phyloP scores from a whole-genome alignment of 495 filamentous ascomycete genomes.

The Hyaloscypha variabilis region DNA sequence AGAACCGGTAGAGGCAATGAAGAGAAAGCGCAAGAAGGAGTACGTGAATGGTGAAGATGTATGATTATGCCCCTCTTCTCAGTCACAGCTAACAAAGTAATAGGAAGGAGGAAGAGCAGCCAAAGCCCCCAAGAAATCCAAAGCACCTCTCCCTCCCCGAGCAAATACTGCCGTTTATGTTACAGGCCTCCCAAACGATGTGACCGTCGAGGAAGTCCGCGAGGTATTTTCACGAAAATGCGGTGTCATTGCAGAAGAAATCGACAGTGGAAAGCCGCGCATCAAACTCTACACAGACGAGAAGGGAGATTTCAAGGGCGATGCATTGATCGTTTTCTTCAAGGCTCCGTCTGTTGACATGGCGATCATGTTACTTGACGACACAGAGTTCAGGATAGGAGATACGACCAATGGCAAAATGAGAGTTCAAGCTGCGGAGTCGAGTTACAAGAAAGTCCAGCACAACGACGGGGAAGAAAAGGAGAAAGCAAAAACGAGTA shows the following conservation, averaged over 20 bases:
- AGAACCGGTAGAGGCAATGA: constrained; percentile 51
- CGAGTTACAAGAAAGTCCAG: constrained; percentile 78
- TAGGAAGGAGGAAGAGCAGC: constrained; percentile 32
- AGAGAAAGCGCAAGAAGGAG: constrained; percentile 76
- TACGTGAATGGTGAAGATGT: constrained; percentile 63
- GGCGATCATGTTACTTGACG: constrained; percentile 90
- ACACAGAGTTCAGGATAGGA: constrained; percentile 78
- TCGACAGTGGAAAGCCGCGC: constrained; percentile 79
- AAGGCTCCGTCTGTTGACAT: constrained; percentile 86
- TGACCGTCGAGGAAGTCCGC: constrained; percentile 75
- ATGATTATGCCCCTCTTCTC: constrained; percentile 37
- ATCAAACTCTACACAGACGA: constrained; percentile 93
- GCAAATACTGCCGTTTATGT: constrained; percentile 92
- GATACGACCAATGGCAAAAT: constrained; percentile 61
- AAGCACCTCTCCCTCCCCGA: constrained; percentile 53
- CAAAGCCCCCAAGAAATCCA: constrained; percentile 52
- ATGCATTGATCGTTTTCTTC: constrained; percentile 92
- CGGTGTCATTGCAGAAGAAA: constrained; percentile 93
- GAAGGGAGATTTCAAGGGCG: constrained; percentile 84
- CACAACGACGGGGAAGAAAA: constrained; percentile 38
- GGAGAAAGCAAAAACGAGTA: constrained; percentile 58
- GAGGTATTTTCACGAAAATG: constrained; percentile 81
- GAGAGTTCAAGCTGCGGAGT: constrained; percentile 82
- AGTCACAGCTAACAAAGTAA: constrained; percentile 12
- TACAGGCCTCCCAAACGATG: constrained; percentile 80